Conservation (phyloP, 2,329 filamentous ascomycete genomes). For the Alternaria hordeiaustralica region DNA sequence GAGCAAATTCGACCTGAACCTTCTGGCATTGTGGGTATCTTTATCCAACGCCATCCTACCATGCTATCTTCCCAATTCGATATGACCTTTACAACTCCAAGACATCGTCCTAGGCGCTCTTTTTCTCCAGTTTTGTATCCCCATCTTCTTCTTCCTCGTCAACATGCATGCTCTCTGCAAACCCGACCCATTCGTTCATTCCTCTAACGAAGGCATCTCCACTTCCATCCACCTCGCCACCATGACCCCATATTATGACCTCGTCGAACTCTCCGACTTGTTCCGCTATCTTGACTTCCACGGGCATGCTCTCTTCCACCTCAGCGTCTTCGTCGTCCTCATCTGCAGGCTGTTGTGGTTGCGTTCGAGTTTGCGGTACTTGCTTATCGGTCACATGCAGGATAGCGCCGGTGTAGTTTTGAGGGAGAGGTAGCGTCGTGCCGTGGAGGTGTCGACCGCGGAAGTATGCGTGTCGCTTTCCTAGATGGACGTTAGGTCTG, state of each 20-base stretch:
- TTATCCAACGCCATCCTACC: background rate
- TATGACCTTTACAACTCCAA: background rate
- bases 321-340: conserved; percentile 25
- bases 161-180: conserved; percentile 65
- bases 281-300: conserved; percentile 59
- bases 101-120: background rate
- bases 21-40: background rate
- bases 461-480: conserved; percentile 32
- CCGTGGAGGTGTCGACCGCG: conserved; percentile 81
- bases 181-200: conserved; percentile 79
- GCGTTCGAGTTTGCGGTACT: conserved; percentile 16
- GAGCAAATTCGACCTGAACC: background rate
- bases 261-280: conserved; percentile 73
- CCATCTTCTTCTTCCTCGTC: conserved; percentile 16
- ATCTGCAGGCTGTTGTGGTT: conserved; percentile 7
- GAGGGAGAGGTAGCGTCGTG: conserved; percentile 69
- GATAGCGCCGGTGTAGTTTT: conserved; percentile 67
- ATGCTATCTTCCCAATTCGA: background rate
- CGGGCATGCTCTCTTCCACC: conserved; percentile 23
- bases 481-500: background rate
- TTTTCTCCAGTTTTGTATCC: background rate
- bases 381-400: conserved; percentile 38
- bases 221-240: conserved; percentile 65
- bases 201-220: conserved; percentile 75
- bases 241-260: conserved; percentile 85